Percentiles rank a stretch among this genome's conserved stretches.
Evolutionary conservation across 371 early-diverging fungal species (phyloP).

Genomic region (Mucor circinelloides): DNA sequence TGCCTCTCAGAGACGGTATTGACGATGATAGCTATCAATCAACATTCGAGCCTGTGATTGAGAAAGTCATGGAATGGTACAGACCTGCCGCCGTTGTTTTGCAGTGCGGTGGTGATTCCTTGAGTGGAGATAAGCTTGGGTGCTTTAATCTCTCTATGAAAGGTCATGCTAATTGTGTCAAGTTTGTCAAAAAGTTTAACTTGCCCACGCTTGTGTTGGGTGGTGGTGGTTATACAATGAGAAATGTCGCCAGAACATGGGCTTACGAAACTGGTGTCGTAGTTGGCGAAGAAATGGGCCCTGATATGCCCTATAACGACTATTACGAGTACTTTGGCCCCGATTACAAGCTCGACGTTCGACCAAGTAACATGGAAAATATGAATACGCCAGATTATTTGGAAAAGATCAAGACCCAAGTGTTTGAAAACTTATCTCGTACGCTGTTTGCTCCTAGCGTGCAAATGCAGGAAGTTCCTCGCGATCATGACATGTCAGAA

Average conservation of each 20-base stretch:
- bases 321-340: slow-evolving; percentile 88
- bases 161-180: slow-evolving; percentile 87
- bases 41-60: slow-evolving; percentile 95
- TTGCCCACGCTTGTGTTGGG: slow-evolving; percentile 93
- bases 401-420: slow-evolving; percentile 65
- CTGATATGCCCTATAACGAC: slow-evolving; percentile 81
- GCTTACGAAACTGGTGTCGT: slow-evolving; percentile 93
- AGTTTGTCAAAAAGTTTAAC: slow-evolving; percentile 85
- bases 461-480: slow-evolving; percentile 57
- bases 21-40: slow-evolving; percentile 90
- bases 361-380: slow-evolving; percentile 90
- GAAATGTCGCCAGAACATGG: slow-evolving; percentile 96
- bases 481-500: slow-evolving; percentile 49
- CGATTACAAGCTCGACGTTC: slow-evolving; percentile 85
- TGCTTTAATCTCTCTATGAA: slow-evolving; percentile 97
- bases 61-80: slow-evolving; percentile 93
- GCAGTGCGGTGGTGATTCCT: slow-evolving; percentile 99
- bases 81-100: slow-evolving; percentile 97
- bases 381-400: slow-evolving; percentile 82
- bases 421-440: slow-evolving; percentile 78
- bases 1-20: slow-evolving; percentile 94
- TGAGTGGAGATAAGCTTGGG: slow-evolving; percentile 98
- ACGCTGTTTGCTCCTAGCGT: slow-evolving; percentile 80
- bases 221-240: slow-evolving; percentile 98
- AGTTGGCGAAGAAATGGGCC: slow-evolving; percentile 61